Percentiles rank a stretch among this genome's conserved stretches.
phyloP scores from a whole-genome alignment of 139 green algal species.

The Closterium sp. region DNA sequence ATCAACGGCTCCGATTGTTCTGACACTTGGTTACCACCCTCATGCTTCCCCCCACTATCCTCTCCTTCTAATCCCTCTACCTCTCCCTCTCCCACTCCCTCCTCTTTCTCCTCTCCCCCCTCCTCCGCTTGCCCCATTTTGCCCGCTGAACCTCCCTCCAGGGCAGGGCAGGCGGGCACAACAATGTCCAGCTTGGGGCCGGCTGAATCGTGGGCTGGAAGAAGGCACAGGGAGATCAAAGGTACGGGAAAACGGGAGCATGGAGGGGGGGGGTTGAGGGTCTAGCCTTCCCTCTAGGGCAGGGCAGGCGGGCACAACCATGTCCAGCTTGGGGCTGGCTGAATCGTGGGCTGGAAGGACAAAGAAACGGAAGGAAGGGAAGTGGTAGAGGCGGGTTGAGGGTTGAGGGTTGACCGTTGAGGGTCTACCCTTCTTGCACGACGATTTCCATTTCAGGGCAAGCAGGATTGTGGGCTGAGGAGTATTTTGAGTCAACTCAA shows the following conservation, averaged over 20 bases:
- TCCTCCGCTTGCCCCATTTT: background rate
- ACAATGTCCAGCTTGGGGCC: conserved; percentile 36
- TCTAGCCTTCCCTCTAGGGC: no score
- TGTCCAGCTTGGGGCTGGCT: conserved; percentile 25
- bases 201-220: conserved; percentile 29
- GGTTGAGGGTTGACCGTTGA: no score
- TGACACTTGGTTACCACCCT: no score
- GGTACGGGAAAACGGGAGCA: background rate
- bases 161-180: background rate
- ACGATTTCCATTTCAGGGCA: background rate
- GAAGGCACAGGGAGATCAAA: background rate
- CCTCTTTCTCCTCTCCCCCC: background rate
- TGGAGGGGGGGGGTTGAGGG: no score
- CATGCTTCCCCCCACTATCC: no score
- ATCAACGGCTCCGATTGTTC: background rate
- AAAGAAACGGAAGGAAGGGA: background rate
- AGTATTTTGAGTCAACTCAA: no score
- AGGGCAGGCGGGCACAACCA: conserved; percentile 1
- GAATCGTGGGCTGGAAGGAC: conserved; percentile 28
- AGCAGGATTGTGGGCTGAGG: no score
- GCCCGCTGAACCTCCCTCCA: background rate
- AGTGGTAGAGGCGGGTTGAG: no score
- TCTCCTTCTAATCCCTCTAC: no score
- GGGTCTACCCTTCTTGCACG: no score
- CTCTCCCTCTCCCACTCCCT: conserved; percentile 8